Evolutionary conservation across 2,329 filamentous ascomycete genomes (phyloP), one percentile per base, ranked within the genome.

Genomic region (Neonectria sp.): DNA sequence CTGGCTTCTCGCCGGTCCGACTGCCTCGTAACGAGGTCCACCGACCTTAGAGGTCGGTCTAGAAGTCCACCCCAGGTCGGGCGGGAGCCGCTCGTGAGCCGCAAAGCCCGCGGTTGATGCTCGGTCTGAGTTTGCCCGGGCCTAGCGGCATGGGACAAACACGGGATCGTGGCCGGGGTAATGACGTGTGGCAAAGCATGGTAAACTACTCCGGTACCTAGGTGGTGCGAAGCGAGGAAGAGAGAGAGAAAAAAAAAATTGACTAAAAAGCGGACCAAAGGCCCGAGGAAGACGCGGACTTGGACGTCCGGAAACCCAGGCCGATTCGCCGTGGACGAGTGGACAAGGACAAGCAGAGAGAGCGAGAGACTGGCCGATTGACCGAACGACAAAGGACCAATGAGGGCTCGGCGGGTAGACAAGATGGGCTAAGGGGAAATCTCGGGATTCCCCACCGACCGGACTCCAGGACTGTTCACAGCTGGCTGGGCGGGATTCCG

Each of bases 391-490:
- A 29, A 40, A 55, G 29, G n/a, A 27, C 52, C 52, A 33, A 31
- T 43, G 35, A 43, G 6, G 7, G 15, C 35, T 6, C 45, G 48
- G 24, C 48, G 48, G 48, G 31, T 29, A 27, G 49, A 33, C 49
- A 52, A 52, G 27, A 52, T 33, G 49, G 49, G 27, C 35, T 29
- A 65, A 68, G 65, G 70, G 62, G 68, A 72, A 69, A 71, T 58
- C 49, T 72, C 70, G 62, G 70, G 40, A 71, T 72, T 65, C 51
- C 11, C 69, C 70, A 72, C 70, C 45, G 61, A 43, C 37, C 49
- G 40, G 31, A 17, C 53, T 27, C 37, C 58, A 61, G 48, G 45
- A n/a, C 29, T 24, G 29, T 24, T 45, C 40, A 45, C 27, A 33
- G 9, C 29, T 52, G 5, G 29, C 40, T 21, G 27, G 15, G 15